phyloP scores from a whole-genome alignment of 2,329 filamentous ascomycete species.

The Ophiostoma sp. region DNA sequence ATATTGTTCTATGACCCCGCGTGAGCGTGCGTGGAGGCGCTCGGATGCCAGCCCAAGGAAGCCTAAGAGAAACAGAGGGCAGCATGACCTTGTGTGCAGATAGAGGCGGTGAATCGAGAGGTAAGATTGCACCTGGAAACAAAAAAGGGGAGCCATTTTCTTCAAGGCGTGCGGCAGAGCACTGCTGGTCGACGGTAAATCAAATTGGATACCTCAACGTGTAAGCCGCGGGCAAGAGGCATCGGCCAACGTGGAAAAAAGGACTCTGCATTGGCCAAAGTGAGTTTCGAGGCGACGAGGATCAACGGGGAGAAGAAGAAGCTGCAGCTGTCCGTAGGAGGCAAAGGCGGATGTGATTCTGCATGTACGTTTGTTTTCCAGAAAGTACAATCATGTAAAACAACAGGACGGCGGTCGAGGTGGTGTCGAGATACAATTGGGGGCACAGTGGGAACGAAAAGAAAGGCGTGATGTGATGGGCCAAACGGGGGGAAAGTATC shows the following conservation, averaged over 20 bases:
- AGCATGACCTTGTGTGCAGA: not conserved
- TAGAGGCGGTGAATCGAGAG: constrained; percentile 1
- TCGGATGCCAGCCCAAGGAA: not conserved
- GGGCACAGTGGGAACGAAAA: not conserved
- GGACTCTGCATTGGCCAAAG: not conserved
- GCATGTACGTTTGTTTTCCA: not conserved
- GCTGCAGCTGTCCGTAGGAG: not conserved
- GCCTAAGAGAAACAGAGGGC: not conserved
- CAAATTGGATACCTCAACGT: not conserved
- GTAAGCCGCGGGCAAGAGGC: not conserved
- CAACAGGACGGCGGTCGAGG: not conserved
- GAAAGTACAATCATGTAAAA: constrained; percentile 9
- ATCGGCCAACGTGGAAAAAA: not conserved
- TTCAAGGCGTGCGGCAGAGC: not conserved
- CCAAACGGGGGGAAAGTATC: not conserved
- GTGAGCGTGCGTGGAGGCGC: not conserved
- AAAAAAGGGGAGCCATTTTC: not conserved
- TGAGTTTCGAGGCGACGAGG: not conserved
- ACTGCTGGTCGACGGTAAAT: not conserved
- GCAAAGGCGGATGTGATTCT: not conserved
- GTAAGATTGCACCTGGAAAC: not conserved
- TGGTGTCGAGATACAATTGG: not conserved
- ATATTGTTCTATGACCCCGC: constrained; percentile 9
- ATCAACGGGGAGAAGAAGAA: not conserved
- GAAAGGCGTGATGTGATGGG: not conserved